These are phyloP conservation scores for Aspergillus floridensis DNA, from an alignment of 2,329 filamentous ascomycete genomes.

Conservation along the genomic window DNA sequence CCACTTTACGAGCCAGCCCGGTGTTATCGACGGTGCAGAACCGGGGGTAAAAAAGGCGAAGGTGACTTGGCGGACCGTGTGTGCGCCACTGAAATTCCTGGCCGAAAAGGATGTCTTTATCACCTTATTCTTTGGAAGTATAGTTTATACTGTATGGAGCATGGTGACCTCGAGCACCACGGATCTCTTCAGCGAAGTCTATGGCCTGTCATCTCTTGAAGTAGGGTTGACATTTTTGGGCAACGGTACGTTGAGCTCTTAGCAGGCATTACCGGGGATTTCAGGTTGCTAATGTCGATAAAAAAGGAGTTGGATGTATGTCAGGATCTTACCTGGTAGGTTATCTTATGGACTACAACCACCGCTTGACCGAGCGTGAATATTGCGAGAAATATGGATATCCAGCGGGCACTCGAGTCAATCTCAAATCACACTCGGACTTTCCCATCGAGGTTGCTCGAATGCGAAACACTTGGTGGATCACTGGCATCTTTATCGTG, in stretches of 20 bases:
- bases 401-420: slow-evolving; percentile 2
- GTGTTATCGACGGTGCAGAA: slow-evolving; percentile 12
- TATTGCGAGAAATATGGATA: slow-evolving; percentile 5
- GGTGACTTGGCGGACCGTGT: not conserved
- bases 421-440: slow-evolving; percentile 32
- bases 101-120: slow-evolving; percentile 48
- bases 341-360: slow-evolving; percentile 38
- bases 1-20: slow-evolving; percentile 11
- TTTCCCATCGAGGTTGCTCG: slow-evolving; percentile 44
- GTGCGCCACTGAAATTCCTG: slow-evolving; percentile 43
- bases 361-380: slow-evolving; percentile 31
- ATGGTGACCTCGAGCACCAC: slow-evolving; percentile 50
- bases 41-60: slow-evolving; percentile 29
- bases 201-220: slow-evolving; percentile 32
- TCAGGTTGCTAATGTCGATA: not conserved
- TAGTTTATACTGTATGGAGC: slow-evolving; percentile 49
- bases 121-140: slow-evolving; percentile 44
- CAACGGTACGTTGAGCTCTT: slow-evolving; percentile 28
- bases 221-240: slow-evolving; percentile 45
- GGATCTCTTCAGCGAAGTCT: slow-evolving; percentile 36
- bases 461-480: slow-evolving; percentile 41
- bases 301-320: slow-evolving; percentile 6
- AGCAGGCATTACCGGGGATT: not conserved
- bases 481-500: slow-evolving; percentile 5
- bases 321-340: slow-evolving; percentile 4